Conservation (phyloP, 2,329 filamentous ascomycete genomes). For the Clathrospora elynae region DNA sequence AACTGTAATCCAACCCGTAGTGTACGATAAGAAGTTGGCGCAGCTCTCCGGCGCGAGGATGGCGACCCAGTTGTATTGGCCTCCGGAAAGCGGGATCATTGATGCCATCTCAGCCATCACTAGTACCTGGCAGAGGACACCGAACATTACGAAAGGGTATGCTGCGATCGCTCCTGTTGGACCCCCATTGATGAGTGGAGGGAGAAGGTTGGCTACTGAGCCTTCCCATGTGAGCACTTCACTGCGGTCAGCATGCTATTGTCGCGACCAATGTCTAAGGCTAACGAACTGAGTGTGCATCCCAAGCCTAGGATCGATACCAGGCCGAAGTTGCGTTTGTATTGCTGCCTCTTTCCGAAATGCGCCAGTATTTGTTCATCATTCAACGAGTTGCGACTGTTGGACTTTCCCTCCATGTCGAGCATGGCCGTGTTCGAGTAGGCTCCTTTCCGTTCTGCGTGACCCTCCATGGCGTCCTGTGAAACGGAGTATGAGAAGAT, state of each 20-base stretch:
- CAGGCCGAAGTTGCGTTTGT: slow-evolving; percentile 18
- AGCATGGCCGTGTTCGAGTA: too few relatives aligned
- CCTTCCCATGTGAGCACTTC: slow-evolving; percentile 15
- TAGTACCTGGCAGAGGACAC: slow-evolving; percentile 15
- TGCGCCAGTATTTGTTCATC: too few relatives aligned
- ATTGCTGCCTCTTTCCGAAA: slow-evolving; percentile 17
- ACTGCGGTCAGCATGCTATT: background rate
- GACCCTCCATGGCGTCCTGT: too few relatives aligned
- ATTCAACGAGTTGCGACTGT: too few relatives aligned
- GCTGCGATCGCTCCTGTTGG: slow-evolving; percentile 18
- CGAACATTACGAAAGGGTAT: slow-evolving; percentile 18
- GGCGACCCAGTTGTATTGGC: slow-evolving; percentile 22
- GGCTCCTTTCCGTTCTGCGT: too few relatives aligned
- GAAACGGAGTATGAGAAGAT: too few relatives aligned
- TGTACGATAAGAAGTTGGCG: slow-evolving; percentile 18
- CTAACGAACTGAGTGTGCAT: slow-evolving; percentile 7
- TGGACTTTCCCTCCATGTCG: too few relatives aligned
- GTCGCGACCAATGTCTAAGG: background rate
- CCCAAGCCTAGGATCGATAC: slow-evolving; percentile 14
- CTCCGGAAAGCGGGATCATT: slow-evolving; percentile 22
- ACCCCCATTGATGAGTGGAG: slow-evolving; percentile 16
- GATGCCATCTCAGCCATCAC: slow-evolving; percentile 24
- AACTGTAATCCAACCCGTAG: slow-evolving; percentile 19
- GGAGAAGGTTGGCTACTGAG: slow-evolving; percentile 7
- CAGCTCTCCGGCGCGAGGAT: slow-evolving; percentile 51